phyloP scores from a whole-genome alignment of 108 stramenopile genomes.

The Cyclostephanos tholiformis region DNA sequence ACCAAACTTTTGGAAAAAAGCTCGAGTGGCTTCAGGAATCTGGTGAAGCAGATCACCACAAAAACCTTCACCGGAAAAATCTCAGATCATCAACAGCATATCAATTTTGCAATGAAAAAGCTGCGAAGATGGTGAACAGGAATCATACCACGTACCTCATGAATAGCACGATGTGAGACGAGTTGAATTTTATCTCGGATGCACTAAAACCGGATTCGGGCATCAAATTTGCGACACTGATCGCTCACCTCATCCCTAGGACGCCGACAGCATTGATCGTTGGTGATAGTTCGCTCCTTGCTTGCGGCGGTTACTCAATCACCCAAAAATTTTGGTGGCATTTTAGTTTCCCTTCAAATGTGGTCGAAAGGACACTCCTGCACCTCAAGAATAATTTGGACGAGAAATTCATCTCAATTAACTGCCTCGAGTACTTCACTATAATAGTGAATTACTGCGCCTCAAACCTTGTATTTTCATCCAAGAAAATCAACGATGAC shows the following conservation, averaged over 20 bases:
- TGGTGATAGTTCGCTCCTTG: neutral
- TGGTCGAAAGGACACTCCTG: neutral
- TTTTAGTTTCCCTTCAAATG: constrained; percentile 1
- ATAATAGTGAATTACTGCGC: constrained; percentile 25
- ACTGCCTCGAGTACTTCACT: constrained; percentile 14
- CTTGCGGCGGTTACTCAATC: neutral
- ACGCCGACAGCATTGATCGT: neutral
- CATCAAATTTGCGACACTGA: neutral
- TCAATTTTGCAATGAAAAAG: neutral
- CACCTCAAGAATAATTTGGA: neutral
- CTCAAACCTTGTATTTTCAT: neutral
- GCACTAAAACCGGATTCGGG: neutral
- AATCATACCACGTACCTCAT: neutral
- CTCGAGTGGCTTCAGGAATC: neutral
- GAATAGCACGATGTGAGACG: constrained; percentile 8
- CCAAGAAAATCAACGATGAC: neutral
- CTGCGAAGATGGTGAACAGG: neutral
- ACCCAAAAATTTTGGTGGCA: constrained; percentile 14
- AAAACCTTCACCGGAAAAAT: neutral
- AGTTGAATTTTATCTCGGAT: neutral
- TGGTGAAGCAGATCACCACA: neutral
- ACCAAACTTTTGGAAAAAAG: neutral
- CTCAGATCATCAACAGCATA: neutral
- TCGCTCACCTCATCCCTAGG: constrained; percentile 5
- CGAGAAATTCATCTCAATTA: constrained; percentile 2